Conservation (phyloP, 2,329 filamentous ascomycete genomes). For the Lachnum nothofagi region DNA sequence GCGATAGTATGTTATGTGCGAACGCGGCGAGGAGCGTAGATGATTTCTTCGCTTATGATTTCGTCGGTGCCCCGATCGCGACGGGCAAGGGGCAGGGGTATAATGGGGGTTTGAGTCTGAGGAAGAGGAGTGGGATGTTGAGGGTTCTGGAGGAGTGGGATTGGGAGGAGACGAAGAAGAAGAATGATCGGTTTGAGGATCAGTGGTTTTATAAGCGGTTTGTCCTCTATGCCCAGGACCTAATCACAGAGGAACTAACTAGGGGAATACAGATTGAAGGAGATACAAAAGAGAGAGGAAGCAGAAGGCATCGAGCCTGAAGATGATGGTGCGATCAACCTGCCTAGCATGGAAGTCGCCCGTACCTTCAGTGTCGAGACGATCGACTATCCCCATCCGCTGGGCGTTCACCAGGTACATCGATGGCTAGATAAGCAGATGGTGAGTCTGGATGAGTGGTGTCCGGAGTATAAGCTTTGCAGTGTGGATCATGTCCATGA, state of each 20-base stretch:
- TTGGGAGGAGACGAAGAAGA: conserved; percentile 19
- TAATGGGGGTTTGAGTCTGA: conserved; percentile 37
- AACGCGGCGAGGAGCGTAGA: conserved; percentile 33
- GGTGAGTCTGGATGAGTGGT: conserved; percentile 23
- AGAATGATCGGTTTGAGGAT: conserved; percentile 27
- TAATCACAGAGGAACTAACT: neutral
- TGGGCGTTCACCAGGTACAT: conserved; percentile 31
- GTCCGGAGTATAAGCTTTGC: conserved; percentile 26
- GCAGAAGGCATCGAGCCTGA: conserved; percentile 17
- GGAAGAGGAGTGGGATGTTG: conserved; percentile 35
- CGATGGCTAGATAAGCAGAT: conserved; percentile 24
- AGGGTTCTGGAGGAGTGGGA: conserved; percentile 28
- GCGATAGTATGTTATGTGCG: conserved; percentile 34
- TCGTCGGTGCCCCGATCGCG: conserved; percentile 34
- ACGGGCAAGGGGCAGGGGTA: conserved; percentile 25
- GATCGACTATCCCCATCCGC: conserved; percentile 30
- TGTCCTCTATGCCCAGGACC: neutral
- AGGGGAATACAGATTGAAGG: conserved; percentile 14
- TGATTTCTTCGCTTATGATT: conserved; percentile 35
- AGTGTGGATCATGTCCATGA: conserved; percentile 10
- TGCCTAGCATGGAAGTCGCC: conserved; percentile 28
- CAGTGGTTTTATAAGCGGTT: conserved; percentile 30
- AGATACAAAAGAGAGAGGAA: conserved; percentile 21
- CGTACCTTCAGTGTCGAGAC: conserved; percentile 31
- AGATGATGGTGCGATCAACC: conserved; percentile 23